These are phyloP conservation scores for Esteya vermicola DNA, from an alignment of 2,329 filamentous ascomycete genomes.

Conservation along the genomic window DNA sequence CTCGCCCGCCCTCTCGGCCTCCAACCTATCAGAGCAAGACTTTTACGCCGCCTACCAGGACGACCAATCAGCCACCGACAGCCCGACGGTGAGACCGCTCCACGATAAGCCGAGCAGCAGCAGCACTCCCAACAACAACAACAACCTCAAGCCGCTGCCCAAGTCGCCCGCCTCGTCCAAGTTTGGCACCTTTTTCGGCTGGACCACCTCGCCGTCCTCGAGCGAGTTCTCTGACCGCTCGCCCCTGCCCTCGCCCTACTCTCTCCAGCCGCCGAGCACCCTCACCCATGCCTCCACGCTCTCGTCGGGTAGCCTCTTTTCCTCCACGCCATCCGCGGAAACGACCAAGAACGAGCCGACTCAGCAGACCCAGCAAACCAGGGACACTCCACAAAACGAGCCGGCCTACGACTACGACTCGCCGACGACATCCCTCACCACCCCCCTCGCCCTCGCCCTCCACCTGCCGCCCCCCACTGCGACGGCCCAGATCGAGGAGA, in stretches of 20 bases:
- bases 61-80: neutral
- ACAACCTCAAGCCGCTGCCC: slow-evolving; percentile 22
- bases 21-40: too few relatives aligned
- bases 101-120: slow-evolving; percentile 1
- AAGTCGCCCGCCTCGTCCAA: slow-evolving; percentile 37
- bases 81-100: too few relatives aligned
- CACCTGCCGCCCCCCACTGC: too few relatives aligned
- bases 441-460: slow-evolving; percentile 19
- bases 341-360: slow-evolving; percentile 25
- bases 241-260: slow-evolving; percentile 36
- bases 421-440: slow-evolving; percentile 12
- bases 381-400: slow-evolving; percentile 23
- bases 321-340: slow-evolving; percentile 19
- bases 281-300: slow-evolving; percentile 26
- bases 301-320: slow-evolving; percentile 10
- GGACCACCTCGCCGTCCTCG: slow-evolving; percentile 30
- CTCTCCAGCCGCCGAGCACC: slow-evolving; percentile 21
- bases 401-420: too few relatives aligned
- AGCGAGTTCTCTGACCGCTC: slow-evolving; percentile 38
- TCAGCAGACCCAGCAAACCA: slow-evolving; percentile 37
- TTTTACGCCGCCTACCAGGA: slow-evolving; percentile 3
- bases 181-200: slow-evolving; percentile 39
- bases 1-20: slow-evolving; percentile 1
- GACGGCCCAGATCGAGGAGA: slow-evolving; percentile 59
- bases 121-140: slow-evolving; percentile 3